A percentile compares a stretch with the other conserved stretches of the same genome.
phyloP scores from a whole-genome alignment of 305 asterid genomes.

The Solanum chacoense region DNA sequence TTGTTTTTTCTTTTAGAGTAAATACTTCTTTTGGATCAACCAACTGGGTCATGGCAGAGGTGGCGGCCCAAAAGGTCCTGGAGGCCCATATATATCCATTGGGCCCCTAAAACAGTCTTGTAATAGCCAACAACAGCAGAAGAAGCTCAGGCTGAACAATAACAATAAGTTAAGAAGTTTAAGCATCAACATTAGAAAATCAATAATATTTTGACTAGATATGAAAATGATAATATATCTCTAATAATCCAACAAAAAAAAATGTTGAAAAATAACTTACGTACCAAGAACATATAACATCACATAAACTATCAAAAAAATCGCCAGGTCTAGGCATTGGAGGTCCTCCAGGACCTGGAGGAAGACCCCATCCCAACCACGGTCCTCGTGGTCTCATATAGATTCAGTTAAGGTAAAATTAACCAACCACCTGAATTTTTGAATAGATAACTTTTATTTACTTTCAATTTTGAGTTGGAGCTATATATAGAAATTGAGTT shows the following conservation, averaged over 20 bases:
- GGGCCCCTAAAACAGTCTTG: neutral
- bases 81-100: neutral
- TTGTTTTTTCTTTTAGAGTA: neutral
- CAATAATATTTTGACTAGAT: neutral
- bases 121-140: neutral
- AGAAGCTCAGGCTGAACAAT: neutral
- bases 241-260: neutral
- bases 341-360: too few species aligned
- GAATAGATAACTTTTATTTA: neutral
- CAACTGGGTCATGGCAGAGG: neutral
- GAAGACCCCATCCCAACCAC: neutral
- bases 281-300: neutral
- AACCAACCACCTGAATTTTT: neutral
- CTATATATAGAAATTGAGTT: neutral
- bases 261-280: too few species aligned
- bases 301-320: neutral
- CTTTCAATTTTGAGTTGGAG: neutral
- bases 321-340: neutral
- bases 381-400: neutral
- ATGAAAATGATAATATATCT: too few species aligned
- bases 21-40: neutral
- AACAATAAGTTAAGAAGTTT: neutral
- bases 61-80: neutral
- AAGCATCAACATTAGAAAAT: neutral
- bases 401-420: too few species aligned